Conservation (phyloP, 1,284 basidiomycete genomes). For the Microbotryum lychnidis-dioicae region DNA sequence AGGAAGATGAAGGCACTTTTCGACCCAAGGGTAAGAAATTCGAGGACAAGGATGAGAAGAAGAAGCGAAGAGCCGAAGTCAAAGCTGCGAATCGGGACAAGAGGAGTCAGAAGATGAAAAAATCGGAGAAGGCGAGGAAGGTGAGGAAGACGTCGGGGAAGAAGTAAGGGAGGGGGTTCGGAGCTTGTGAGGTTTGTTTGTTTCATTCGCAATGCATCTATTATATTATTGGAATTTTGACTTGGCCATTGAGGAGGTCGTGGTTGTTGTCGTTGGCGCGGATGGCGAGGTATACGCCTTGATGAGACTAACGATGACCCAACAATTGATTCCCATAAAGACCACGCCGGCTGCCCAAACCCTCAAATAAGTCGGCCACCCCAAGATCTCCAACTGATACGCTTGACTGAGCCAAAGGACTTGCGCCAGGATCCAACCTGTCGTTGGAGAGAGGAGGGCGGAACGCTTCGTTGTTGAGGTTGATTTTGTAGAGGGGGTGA, state of each 20-base stretch:
- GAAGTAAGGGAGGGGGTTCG: constrained; percentile 4
- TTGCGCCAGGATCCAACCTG: too few relatives aligned
- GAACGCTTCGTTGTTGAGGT: too few relatives aligned
- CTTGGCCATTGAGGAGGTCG: too few relatives aligned
- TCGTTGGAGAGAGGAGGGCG: too few relatives aligned
- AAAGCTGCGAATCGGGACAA: constrained; percentile 82
- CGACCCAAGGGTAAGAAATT: constrained; percentile 73
- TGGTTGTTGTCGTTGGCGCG: too few relatives aligned
- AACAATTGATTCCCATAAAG: constrained; percentile 59
- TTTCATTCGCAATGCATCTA: too few relatives aligned
- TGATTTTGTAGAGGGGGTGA: constrained; percentile 33
- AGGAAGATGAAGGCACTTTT: constrained; percentile 46
- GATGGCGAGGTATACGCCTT: not conserved
- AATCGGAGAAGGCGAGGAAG: constrained; percentile 78
- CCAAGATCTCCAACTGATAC: constrained; percentile 80
- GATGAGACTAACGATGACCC: constrained; percentile 11
- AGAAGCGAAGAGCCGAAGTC: constrained; percentile 80
- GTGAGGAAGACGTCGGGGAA: constrained; percentile 51
- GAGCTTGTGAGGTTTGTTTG: too few relatives aligned
- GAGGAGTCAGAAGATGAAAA: constrained; percentile 85
- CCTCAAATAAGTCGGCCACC: constrained; percentile 57
- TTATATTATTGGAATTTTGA: too few relatives aligned
- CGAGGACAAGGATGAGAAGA: constrained; percentile 85
- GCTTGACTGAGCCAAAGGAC: constrained; percentile 67
- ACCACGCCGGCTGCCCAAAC: constrained; percentile 71